Percentiles rank a stretch among this genome's conserved stretches.
Evolutionary conservation across 2,329 filamentous ascomycete species (phyloP).

Genomic region (Dothiorella sarmentorum): DNA sequence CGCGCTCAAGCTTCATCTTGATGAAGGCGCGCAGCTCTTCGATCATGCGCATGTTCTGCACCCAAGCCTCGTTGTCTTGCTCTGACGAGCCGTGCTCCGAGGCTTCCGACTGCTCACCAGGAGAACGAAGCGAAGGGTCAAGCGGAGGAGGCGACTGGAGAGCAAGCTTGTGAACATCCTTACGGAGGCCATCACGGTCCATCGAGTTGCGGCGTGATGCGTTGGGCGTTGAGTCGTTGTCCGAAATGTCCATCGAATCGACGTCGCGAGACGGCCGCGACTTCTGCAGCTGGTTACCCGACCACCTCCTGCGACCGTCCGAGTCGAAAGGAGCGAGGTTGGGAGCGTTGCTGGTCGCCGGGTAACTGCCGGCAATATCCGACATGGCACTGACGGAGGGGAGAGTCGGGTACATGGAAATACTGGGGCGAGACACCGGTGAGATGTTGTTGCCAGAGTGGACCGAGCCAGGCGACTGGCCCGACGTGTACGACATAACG

Average conservation of each 20-base stretch:
- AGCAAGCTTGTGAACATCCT: slow-evolving; percentile 38
- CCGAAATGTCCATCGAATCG: slow-evolving; percentile 42
- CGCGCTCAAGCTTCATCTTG: slow-evolving; percentile 51
- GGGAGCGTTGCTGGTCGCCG: slow-evolving; percentile 62
- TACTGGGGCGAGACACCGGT: slow-evolving; percentile 56
- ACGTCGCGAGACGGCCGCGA: slow-evolving; percentile 31
- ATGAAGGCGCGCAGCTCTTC: slow-evolving; percentile 58
- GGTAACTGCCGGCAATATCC: slow-evolving; percentile 54
- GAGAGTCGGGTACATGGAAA: slow-evolving; percentile 69
- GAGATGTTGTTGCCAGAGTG: slow-evolving; percentile 61
- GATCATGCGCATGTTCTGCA: slow-evolving; percentile 62
- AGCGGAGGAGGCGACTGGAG: slow-evolving; percentile 39
- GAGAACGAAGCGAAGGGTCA: slow-evolving; percentile 38
- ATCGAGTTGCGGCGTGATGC: slow-evolving; percentile 30
- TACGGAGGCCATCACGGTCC: slow-evolving; percentile 35
- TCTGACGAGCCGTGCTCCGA: slow-evolving; percentile 25
- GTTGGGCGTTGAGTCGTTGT: slow-evolving; percentile 32
- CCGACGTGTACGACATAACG: slow-evolving; percentile 71
- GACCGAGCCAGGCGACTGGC: slow-evolving; percentile 72
- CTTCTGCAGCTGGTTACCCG: slow-evolving; percentile 57
- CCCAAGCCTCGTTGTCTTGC: slow-evolving; percentile 51
- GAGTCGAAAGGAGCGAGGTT: slow-evolving; percentile 63
- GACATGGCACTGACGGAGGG: slow-evolving; percentile 67
- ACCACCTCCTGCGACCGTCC: slow-evolving; percentile 59
- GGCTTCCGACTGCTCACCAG: slow-evolving; percentile 35